phyloP scores from a whole-genome alignment of 2,329 filamentous ascomycete species.

The Fusarium continuum region DNA sequence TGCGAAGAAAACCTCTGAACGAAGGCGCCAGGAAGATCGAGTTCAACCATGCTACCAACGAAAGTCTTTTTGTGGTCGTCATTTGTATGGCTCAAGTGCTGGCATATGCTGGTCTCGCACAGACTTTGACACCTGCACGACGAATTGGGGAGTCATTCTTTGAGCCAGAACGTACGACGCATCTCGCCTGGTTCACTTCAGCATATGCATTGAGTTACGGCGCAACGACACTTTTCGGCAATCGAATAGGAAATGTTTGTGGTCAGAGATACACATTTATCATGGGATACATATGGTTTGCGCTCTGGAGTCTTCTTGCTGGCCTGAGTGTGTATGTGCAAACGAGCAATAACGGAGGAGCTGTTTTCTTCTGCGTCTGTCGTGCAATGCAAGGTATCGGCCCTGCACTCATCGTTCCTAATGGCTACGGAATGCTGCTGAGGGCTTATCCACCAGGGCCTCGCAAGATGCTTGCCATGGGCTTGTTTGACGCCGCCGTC shows the following conservation, averaged over 20 bases:
- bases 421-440: constrained; percentile 36
- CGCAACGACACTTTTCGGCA: constrained; percentile 30
- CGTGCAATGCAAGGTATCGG: constrained; percentile 41
- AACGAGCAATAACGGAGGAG: constrained; percentile 9
- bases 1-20: constrained; percentile 40
- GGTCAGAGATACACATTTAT: constrained; percentile 38
- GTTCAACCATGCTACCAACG: constrained; percentile 42
- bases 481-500: constrained; percentile 38
- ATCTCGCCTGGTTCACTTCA: constrained; percentile 40
- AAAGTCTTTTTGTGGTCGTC: constrained; percentile 36
- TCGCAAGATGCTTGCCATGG: constrained; percentile 38
- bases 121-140: constrained; percentile 37
- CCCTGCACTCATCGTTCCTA: constrained; percentile 37
- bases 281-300: constrained; percentile 40
- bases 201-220: constrained; percentile 39
- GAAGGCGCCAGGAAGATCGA: constrained; percentile 37
- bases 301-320: constrained; percentile 39
- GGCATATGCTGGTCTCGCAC: constrained; percentile 38
- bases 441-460: constrained; percentile 40
- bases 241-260: constrained; percentile 39
- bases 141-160: constrained; percentile 36
- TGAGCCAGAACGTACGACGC: constrained; percentile 28
- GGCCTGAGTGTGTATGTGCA: constrained; percentile 36
- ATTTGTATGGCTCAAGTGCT: constrained; percentile 42
- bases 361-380: constrained; percentile 39